Base-by-base conservation (phyloP, 495 filamentous ascomycete genomes). In the Chaetomium tenue region DNA sequence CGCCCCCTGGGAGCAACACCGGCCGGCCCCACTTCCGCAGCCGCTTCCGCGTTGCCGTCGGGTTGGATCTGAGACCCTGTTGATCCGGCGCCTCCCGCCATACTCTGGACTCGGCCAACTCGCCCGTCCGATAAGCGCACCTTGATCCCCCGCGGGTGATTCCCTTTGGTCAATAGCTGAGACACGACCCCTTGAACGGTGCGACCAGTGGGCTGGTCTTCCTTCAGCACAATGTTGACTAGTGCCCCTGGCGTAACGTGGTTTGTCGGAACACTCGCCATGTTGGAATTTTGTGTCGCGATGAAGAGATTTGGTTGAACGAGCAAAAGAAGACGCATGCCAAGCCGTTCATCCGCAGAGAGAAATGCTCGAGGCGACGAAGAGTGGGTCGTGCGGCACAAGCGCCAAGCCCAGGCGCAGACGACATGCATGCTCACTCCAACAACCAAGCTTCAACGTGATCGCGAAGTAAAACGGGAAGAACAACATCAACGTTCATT, bases 81-180 rank as follows among this genome's bases (percentile, higher is more conserved):
- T 6, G 73, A 63, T 6, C 69, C 62, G 23, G 70, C 66, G 23
- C 61, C 58, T 13, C 61, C 69, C 20, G 68, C 76, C 68, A 87
- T 79, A 64, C 74, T 78, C 71, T 91, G 88, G 37, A 91, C 88
- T 39, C 89, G 75, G 3, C 89, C 89, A 18, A 91, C 81, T 53
- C 86, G 78, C 6, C 89, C 89, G 73, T 89, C 86, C 18, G 75
- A 70, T 2, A 91, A 75, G 3, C 87, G 82, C 18, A 92, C 89
- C 76, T 92, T 92, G 75, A 92, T 88, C 55, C 89, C 89, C 37
- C 86, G 79, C n/a, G 87, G 85, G 66, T 92, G 89, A 60, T 90
- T 82, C 15, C 87, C 88, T 11, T 78, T 71, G n/a, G 89, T 91
- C 23, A 91, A 76, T 8, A 91, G 73, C 22, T 88, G 82, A 37